A percentile compares a stretch with the other conserved stretches of the same genome.
These are phyloP conservation scores for Schizosaccharomyces cryophilus DNA, from an alignment of 805 yeast genomes.

Conservation along the genomic window DNA sequence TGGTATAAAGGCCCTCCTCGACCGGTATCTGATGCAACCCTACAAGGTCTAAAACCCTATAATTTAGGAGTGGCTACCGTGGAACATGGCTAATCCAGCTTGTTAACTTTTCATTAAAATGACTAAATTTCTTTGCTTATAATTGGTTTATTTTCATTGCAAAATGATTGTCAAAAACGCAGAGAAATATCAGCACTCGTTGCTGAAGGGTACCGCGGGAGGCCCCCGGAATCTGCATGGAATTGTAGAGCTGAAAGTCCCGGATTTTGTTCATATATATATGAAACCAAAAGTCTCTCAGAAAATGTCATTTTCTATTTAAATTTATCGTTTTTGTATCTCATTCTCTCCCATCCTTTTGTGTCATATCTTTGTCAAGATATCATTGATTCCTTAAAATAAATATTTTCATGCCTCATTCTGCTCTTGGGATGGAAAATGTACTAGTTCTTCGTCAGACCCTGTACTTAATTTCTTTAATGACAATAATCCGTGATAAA, in stretches of 20 bases:
- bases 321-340: background rate
- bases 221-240: no score
- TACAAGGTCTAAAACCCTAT: background rate
- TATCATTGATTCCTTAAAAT: background rate
- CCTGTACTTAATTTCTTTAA: conserved; percentile 66
- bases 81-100: background rate
- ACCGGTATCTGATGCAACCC: background rate
- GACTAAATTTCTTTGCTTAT: no score
- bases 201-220: no score
- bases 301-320: background rate
- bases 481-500: conserved; percentile 69
- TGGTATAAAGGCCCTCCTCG: background rate
- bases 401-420: background rate
- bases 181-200: no score
- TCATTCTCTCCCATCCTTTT: background rate
- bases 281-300: background rate
- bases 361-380: background rate
- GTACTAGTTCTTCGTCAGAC: conserved; percentile 44
- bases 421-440: background rate
- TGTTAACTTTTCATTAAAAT: no score
- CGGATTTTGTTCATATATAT: no score
- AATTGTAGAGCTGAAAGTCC: no score
- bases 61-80: conserved; percentile 2
- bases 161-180: no score
- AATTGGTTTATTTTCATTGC: no score